Evolutionary conservation across 2,329 filamentous ascomycete genomes (phyloP).

Genomic region (Grosmannia serpens): DNA sequence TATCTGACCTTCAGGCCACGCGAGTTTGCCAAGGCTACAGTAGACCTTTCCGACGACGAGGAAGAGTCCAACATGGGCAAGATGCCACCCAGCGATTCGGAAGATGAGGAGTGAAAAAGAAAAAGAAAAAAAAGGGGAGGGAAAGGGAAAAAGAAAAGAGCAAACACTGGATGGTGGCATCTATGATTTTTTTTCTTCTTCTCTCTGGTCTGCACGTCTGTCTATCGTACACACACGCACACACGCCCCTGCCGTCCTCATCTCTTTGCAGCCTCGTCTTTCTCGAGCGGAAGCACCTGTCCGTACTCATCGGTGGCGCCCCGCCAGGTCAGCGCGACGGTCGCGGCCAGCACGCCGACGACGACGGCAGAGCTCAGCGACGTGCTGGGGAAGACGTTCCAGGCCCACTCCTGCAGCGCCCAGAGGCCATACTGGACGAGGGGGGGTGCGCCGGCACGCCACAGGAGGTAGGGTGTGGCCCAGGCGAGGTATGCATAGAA

Average conservation of each 20-base stretch:
- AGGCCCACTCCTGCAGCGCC: conserved; percentile 78
- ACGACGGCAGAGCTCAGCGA: conserved; percentile 45
- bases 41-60: conserved; percentile 42
- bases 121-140: neutral
- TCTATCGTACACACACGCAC: neutral
- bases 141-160: neutral
- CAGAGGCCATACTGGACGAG: conserved; percentile 57
- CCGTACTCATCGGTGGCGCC: conserved; percentile 36
- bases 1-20: conserved; percentile 48
- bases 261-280: conserved; percentile 11
- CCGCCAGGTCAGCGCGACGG: conserved; percentile 51
- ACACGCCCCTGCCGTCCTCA: neutral
- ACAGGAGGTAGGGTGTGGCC: conserved; percentile 78
- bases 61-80: conserved; percentile 72
- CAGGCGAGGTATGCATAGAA: conserved; percentile 90
- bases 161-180: neutral
- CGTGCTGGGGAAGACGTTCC: conserved; percentile 86
- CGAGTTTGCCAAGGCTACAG: conserved; percentile 57
- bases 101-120: conserved; percentile 40
- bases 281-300: conserved; percentile 9
- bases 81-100: conserved; percentile 73
- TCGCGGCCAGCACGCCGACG: conserved; percentile 57
- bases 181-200: neutral
- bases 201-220: neutral
- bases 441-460: conserved; percentile 61